Evolutionary conservation across 2,329 filamentous ascomycete species (phyloP).

Genomic region (Beauveria medogensis): DNA sequence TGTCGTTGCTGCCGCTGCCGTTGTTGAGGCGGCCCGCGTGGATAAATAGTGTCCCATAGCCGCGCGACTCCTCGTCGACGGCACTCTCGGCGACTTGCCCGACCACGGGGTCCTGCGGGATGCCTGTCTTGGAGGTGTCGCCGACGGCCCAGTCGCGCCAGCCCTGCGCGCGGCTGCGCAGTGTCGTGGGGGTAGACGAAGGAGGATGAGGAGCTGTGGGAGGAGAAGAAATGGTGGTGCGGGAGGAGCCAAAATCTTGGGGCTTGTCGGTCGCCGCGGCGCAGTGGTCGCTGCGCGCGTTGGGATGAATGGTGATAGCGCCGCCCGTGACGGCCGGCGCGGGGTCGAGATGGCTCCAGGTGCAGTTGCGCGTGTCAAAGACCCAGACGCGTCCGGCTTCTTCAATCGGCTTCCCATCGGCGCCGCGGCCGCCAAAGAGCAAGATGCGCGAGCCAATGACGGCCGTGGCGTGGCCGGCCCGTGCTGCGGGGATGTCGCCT

Average conservation of each 20-base stretch:
- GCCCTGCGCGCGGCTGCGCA: conserved; percentile 25
- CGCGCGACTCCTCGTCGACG: conserved; percentile 52
- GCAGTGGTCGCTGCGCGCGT: conserved; percentile 63
- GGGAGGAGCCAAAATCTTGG: conserved; percentile 33
- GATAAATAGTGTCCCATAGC: conserved; percentile 62
- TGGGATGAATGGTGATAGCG: conserved; percentile 39
- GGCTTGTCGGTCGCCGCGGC: conserved; percentile 50
- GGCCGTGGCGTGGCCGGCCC: conserved; percentile 66
- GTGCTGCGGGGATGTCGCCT: conserved; percentile 51
- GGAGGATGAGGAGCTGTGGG: background rate
- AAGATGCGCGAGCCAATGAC: conserved; percentile 65
- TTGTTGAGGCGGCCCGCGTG: conserved; percentile 68
- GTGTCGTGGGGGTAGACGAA: background rate
- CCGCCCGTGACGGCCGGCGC: conserved; percentile 34
- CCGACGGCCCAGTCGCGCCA: conserved; percentile 51
- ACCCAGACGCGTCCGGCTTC: conserved; percentile 70
- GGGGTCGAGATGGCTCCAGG: conserved; percentile 60
- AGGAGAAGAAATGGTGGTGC: background rate
- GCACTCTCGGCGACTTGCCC: conserved; percentile 50
- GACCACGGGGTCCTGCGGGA: conserved; percentile 48
- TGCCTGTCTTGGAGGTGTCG: conserved; percentile 42
- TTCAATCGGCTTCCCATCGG: conserved; percentile 63
- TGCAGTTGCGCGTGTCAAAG: conserved; percentile 56
- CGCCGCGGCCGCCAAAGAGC: conserved; percentile 66
- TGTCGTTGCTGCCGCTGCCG: conserved; percentile 45